Conservation (phyloP, 306 rosid species). For the Cucumis sativus region Cucumber_9930_V3 NC_026657.2:29351501-29352000, state of each 20-base stretch:
- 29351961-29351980: constrained; percentile 21
- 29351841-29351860: constrained; percentile 41
- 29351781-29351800: constrained; percentile 45
- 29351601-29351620: constrained; percentile 53
- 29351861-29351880: constrained; percentile 26
- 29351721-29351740: constrained; percentile 52
- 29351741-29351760: constrained; percentile 56
- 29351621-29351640: constrained; percentile 31
- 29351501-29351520: constrained; percentile 37
- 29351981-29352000: constrained; percentile 26
- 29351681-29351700: constrained; percentile 67
- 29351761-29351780: constrained; percentile 68
- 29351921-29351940: constrained; percentile 17
- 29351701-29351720: constrained; percentile 78
- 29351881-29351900: constrained; percentile 33
- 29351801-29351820: constrained; percentile 44
- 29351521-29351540: constrained; percentile 74
- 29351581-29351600: constrained; percentile 66
- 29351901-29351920: constrained; percentile 31
- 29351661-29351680: constrained; percentile 43
- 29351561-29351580: constrained; percentile 63
- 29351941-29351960: constrained; percentile 16
- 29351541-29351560: constrained; percentile 56
- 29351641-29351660: constrained; percentile 25
- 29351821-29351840: constrained; percentile 32